These are phyloP conservation scores for Neltuma alba DNA, from an alignment of 306 rosid genomes.

Conservation along the genomic window DNA sequence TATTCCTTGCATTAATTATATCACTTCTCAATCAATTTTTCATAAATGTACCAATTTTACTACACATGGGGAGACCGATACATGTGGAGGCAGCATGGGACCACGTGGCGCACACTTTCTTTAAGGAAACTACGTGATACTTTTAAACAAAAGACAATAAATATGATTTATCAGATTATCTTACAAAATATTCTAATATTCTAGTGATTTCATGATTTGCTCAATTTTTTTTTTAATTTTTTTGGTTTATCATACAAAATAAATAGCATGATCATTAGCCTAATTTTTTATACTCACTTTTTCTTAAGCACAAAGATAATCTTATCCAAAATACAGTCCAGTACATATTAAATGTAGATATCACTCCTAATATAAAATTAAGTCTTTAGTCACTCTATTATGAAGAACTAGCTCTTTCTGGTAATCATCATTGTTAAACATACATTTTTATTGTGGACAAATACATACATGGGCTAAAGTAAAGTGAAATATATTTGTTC, in stretches of 20 bases:
- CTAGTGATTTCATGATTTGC: too few species aligned
- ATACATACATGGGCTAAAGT: too few species aligned
- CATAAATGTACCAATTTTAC: neutral
- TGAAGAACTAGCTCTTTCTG: too few species aligned
- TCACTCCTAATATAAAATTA: too few species aligned
- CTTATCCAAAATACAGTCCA: too few species aligned
- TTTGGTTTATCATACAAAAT: neutral
- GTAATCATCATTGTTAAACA: too few species aligned
- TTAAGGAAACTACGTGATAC: neutral
- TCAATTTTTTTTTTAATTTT: neutral
- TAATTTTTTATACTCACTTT: too few species aligned
- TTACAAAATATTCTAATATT: neutral
- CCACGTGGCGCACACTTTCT: neutral
- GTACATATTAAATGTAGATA: too few species aligned
- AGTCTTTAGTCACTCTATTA: too few species aligned
- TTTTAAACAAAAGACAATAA: neutral
- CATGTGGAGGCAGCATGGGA: neutral
- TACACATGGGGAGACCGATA: neutral
- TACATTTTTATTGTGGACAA: too few species aligned
- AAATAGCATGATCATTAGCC: neutral
- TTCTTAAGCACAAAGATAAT: too few species aligned
- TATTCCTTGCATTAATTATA: neutral
- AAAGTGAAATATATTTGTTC: too few species aligned
- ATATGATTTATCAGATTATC: neutral
- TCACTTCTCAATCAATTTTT: neutral